phyloP scores from a whole-genome alignment of 2,329 filamentous ascomycete genomes.

The Colletotrichum navitas region DNA sequence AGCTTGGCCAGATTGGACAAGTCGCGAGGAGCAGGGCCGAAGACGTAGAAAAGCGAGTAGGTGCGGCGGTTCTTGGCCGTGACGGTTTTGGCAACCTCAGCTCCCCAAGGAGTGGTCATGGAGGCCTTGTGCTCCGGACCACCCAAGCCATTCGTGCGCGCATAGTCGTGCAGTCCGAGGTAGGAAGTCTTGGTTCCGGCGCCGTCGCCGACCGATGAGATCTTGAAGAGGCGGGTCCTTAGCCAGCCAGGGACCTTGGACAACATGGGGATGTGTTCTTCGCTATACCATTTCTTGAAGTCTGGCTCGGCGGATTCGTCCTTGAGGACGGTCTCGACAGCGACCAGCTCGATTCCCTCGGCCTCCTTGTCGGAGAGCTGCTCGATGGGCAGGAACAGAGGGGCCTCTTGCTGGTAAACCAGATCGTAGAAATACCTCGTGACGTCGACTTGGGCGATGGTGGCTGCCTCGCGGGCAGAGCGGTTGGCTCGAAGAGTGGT shows the following conservation, averaged over 20 bases:
- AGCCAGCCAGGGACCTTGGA: conserved; percentile 83
- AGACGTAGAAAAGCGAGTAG: conserved; percentile 83
- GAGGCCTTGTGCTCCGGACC: conserved; percentile 74
- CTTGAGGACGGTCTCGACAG: conserved; percentile 70
- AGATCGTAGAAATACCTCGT: conserved; percentile 79
- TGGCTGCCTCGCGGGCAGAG: conserved; percentile 65
- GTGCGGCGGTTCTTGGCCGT: conserved; percentile 68
- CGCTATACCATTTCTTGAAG: conserved; percentile 76
- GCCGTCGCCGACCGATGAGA: conserved; percentile 70
- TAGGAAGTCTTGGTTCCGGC: conserved; percentile 62
- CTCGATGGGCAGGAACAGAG: conserved; percentile 71
- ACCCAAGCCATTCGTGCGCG: conserved; percentile 73
- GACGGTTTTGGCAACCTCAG: conserved; percentile 71
- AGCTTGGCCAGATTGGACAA: conserved; percentile 68
- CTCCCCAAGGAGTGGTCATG: conserved; percentile 71
- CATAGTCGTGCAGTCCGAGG: conserved; percentile 79
- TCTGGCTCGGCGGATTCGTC: conserved; percentile 64
- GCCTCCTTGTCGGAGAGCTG: conserved; percentile 69
- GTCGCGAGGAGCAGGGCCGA: conserved; percentile 80
- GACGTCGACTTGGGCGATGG: conserved; percentile 71
- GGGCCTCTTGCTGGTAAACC: conserved; percentile 66
- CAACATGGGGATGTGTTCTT: conserved; percentile 81
- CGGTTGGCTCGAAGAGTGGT: conserved; percentile 71
- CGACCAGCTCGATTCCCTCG: conserved; percentile 71
- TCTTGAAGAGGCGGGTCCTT: conserved; percentile 77